These are phyloP conservation scores for Phytophthora palmivora DNA, from an alignment of 352 stramenopile species.

Conservation along the genomic window DNA sequence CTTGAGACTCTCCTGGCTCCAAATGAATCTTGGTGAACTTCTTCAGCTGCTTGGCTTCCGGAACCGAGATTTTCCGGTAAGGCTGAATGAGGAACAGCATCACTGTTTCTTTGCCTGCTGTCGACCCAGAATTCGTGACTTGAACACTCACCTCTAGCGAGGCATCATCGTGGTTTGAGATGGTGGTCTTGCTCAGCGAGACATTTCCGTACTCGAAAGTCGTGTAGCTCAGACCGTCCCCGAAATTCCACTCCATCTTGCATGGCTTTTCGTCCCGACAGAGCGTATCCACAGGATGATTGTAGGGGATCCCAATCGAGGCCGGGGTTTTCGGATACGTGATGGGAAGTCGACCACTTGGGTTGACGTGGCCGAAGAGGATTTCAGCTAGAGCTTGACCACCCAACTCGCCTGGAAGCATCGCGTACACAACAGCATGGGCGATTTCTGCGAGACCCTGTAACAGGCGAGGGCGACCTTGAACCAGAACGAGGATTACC, in stretches of 20 bases:
- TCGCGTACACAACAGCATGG: slow-evolving; percentile 79
- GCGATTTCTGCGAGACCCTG: slow-evolving; percentile 58
- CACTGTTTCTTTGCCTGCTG: slow-evolving; percentile 75
- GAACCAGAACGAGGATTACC: slow-evolving; percentile 79
- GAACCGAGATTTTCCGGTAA: slow-evolving; percentile 63
- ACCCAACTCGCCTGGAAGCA: slow-evolving; percentile 83
- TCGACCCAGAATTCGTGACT: slow-evolving; percentile 72
- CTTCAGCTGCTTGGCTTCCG: slow-evolving; percentile 83
- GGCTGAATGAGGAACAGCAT: slow-evolving; percentile 84
- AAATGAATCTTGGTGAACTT: slow-evolving; percentile 82
- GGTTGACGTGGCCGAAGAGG: slow-evolving; percentile 79
- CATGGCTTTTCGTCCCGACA: slow-evolving; percentile 55
- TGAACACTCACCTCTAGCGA: slow-evolving; percentile 54
- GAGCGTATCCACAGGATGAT: slow-evolving; percentile 57
- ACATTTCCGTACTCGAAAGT: slow-evolving; percentile 61
- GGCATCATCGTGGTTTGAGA: slow-evolving; percentile 26
- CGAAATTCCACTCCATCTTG: slow-evolving; percentile 71
- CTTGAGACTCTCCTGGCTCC: slow-evolving; percentile 43
- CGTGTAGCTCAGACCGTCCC: slow-evolving; percentile 73
- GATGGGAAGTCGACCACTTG: slow-evolving; percentile 84
- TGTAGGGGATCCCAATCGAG: slow-evolving; percentile 75
- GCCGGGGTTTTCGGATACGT: slow-evolving; percentile 80
- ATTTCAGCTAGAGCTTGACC: slow-evolving; percentile 89
- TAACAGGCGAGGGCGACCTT: slow-evolving; percentile 83
- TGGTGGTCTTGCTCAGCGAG: slow-evolving; percentile 44